Evolutionary conservation across 2,329 filamentous ascomycete genomes (phyloP).

Genomic region (Lecanicillium sp.): DNA sequence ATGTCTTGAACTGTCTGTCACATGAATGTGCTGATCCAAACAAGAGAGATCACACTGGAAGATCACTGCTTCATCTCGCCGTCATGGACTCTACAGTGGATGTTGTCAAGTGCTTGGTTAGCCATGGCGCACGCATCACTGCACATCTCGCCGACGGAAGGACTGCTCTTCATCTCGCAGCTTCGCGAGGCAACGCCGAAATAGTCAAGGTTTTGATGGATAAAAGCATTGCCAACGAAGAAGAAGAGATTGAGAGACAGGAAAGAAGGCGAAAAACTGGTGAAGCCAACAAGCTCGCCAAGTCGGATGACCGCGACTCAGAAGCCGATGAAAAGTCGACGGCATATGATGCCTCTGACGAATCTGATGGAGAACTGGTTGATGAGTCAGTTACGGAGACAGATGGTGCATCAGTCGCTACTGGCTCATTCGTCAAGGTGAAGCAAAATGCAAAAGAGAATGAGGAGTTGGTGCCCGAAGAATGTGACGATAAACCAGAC

Average conservation of each 20-base stretch:
- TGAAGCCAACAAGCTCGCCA: conserved; percentile 16
- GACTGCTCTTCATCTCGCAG: conserved; percentile 76
- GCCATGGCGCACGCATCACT: conserved; percentile 64
- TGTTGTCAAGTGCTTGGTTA: conserved; percentile 62
- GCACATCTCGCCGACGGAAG: conserved; percentile 70
- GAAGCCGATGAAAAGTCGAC: too few relatives aligned
- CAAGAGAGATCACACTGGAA: conserved; percentile 66
- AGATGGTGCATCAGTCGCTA: conserved; percentile 45
- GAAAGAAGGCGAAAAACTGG: conserved; percentile 38
- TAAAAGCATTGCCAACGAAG: conserved; percentile 67
- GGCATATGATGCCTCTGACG: conserved; percentile 21
- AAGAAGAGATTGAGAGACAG: conserved; percentile 51
- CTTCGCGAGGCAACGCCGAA: conserved; percentile 56
- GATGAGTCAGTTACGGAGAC: conserved; percentile 38
- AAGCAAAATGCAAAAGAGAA: conserved; percentile 31
- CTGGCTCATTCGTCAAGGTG: conserved; percentile 70
- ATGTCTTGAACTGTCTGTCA: conserved; percentile 60
- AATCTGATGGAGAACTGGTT: conserved; percentile 38
- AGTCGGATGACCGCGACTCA: too few relatives aligned
- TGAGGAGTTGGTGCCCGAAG: conserved; percentile 40
- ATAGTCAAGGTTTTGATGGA: conserved; percentile 66
- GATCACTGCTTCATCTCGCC: conserved; percentile 72
- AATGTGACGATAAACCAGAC: conserved; percentile 59
- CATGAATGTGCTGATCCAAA: conserved; percentile 65
- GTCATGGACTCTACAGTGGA: conserved; percentile 58